Conservation (phyloP, 768 basidiomycete species). For the Amanita thiersii region DNA sequence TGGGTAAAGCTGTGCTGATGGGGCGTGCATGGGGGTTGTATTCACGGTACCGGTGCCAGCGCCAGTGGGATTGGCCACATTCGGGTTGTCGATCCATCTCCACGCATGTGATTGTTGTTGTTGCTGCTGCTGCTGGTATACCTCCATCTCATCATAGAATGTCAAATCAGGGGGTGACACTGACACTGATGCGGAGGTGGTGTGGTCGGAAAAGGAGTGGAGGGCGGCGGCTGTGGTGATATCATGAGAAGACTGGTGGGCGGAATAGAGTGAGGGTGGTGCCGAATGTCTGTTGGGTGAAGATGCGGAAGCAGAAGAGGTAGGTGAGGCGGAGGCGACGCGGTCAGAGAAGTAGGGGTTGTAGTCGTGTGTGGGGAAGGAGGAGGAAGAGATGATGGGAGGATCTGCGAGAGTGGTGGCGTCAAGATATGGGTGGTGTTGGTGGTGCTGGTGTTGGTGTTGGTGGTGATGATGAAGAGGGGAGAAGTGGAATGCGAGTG, state of each 20-base stretch:
- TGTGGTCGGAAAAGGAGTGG: conserved; percentile 23
- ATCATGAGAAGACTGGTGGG: background rate
- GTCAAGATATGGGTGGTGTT: too few species aligned
- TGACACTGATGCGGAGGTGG: conserved; percentile 35
- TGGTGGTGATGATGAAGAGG: too few species aligned
- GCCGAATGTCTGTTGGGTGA: background rate
- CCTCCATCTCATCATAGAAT: conserved; percentile 34
- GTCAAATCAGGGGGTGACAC: conserved; percentile 29
- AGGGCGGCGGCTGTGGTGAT: conserved; percentile 16
- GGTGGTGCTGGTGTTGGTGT: too few species aligned
- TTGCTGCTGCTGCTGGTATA: conserved; percentile 22
- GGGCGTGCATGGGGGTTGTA: conserved; percentile 14
- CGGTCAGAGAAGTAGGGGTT: too few species aligned
- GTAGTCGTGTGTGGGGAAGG: background rate
- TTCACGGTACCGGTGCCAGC: too few species aligned
- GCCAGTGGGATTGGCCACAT: too few species aligned
- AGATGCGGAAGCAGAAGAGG: background rate
- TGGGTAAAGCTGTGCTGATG: conserved; percentile 2
- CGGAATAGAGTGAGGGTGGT: background rate
- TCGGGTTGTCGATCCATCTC: conserved; percentile 6
- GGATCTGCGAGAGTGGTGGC: too few species aligned
- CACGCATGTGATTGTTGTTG: too few species aligned
- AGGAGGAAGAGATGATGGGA: background rate
- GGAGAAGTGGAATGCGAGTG: too few species aligned
- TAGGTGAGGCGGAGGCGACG: background rate